Evolutionary conservation across 805 yeast species (phyloP).

Genomic region (Zygotorulaspora chibaensis): DNA sequence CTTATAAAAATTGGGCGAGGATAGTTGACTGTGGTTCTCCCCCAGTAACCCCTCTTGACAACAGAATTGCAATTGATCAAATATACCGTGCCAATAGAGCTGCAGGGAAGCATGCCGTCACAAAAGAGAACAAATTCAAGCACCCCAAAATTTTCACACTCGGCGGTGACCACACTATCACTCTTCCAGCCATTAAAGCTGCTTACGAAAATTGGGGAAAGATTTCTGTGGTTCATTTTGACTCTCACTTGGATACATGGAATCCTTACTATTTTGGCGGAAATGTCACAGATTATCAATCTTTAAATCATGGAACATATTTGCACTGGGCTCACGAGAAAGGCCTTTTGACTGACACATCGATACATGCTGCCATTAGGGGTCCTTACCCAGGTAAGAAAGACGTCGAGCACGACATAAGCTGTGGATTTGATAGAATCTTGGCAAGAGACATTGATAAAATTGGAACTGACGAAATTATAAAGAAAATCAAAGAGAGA

Average conservation of each 20-base stretch:
- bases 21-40: slow-evolving; percentile 61
- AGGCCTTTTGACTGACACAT: slow-evolving; percentile 49
- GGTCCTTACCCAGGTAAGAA: slow-evolving; percentile 50
- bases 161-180: slow-evolving; percentile 55
- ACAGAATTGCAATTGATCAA: slow-evolving; percentile 56
- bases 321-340: slow-evolving; percentile 66
- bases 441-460: slow-evolving; percentile 46
- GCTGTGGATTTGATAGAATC: slow-evolving; percentile 47
- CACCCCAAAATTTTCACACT: slow-evolving; percentile 43
- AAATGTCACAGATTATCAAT: slow-evolving; percentile 53
- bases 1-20: slow-evolving; percentile 48
- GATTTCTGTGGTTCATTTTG: slow-evolving; percentile 52
- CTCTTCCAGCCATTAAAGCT: slow-evolving; percentile 46
- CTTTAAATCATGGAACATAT: slow-evolving; percentile 64
- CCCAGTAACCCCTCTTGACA: slow-evolving; percentile 60
- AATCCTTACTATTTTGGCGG: slow-evolving; percentile 61
- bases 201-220: slow-evolving; percentile 45
- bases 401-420: slow-evolving; percentile 42
- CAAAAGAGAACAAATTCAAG: slow-evolving; percentile 27
- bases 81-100: slow-evolving; percentile 49
- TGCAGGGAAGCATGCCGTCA: slow-evolving; percentile 37
- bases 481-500: slow-evolving; percentile 34
- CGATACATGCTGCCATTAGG: slow-evolving; percentile 59
- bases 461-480: slow-evolving; percentile 39
- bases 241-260: slow-evolving; percentile 70